A percentile compares a stretch with the other conserved stretches of the same genome.
Evolutionary conservation across 345 rosid species (phyloP).

Genomic region (Populus simonii): DNA sequence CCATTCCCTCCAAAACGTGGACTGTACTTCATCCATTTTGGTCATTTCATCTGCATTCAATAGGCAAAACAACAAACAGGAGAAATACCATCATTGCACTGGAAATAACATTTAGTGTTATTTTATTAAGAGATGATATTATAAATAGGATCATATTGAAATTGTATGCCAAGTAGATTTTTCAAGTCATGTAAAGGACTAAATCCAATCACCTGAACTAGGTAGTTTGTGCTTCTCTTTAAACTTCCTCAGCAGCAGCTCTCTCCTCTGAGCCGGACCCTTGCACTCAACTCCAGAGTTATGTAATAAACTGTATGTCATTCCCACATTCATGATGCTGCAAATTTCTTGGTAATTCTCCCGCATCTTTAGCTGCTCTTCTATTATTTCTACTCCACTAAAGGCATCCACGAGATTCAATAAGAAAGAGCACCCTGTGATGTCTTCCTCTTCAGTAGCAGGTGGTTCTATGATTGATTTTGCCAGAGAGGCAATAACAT

Average conservation of each 20-base stretch:
- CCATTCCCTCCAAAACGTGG: constrained; percentile 97
- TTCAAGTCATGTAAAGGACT: not conserved
- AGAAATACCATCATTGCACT: constrained; percentile 1
- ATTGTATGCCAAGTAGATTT: not conserved
- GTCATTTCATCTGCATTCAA: constrained; percentile 65
- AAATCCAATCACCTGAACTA: constrained; percentile 56
- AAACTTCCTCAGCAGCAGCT: constrained; percentile 59
- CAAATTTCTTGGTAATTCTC: constrained; percentile 72
- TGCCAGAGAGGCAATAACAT: constrained; percentile 68
- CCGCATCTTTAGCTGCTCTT: constrained; percentile 79
- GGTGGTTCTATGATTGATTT: constrained; percentile 83
- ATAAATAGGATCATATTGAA: not conserved
- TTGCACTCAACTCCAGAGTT: constrained; percentile 76
- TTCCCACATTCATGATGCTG: constrained; percentile 89
- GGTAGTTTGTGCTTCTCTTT: constrained; percentile 59
- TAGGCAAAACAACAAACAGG: constrained; percentile 10
- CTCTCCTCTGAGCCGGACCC: constrained; percentile 68
- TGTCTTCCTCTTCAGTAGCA: constrained; percentile 79
- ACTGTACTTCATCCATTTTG: constrained; percentile 71
- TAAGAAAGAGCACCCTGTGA: constrained; percentile 77
- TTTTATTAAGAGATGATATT: not conserved
- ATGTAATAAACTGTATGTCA: constrained; percentile 80
- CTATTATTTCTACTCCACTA: constrained; percentile 85
- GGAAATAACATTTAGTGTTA: not conserved
- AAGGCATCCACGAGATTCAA: constrained; percentile 86